Conservation (phyloP, 306 rosid genomes). For the Elaeagnus macrophylla region DNA sequence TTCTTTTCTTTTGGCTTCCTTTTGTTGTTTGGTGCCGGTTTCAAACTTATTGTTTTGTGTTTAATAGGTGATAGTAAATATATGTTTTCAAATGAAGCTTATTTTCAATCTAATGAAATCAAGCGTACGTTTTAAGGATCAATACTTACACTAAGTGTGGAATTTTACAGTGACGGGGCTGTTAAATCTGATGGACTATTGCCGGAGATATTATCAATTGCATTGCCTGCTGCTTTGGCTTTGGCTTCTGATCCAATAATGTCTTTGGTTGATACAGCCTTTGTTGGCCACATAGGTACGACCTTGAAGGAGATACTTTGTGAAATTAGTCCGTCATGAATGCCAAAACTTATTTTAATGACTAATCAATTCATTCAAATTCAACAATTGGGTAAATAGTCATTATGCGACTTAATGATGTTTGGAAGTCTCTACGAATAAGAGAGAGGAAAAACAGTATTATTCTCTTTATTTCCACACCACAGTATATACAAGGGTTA, state of each 20-base stretch:
- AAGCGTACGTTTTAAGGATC: background rate
- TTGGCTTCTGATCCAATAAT: constrained; percentile 80
- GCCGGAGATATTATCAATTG: constrained; percentile 69
- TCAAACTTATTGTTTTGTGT: too few species aligned
- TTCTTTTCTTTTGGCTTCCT: background rate
- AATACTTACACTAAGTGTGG: background rate
- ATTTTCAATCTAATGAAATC: background rate
- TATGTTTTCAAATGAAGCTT: background rate
- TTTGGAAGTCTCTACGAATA: too few species aligned
- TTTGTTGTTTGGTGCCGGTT: background rate
- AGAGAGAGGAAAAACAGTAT: too few species aligned
- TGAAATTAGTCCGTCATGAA: background rate
- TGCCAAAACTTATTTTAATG: background rate
- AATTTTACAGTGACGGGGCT: constrained; percentile 24
- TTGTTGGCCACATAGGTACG: constrained; percentile 83
- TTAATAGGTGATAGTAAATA: background rate
- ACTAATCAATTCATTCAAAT: background rate
- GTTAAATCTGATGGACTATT: constrained; percentile 49
- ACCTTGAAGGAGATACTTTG: constrained; percentile 12
- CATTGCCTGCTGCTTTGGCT: constrained; percentile 89
- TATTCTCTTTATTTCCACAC: too few species aligned
- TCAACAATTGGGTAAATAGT: too few species aligned
- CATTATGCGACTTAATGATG: too few species aligned
- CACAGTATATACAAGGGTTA: too few species aligned
- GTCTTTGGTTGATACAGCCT: constrained; percentile 87